These are phyloP conservation scores for Alternaria metachromatica DNA, from an alignment of 2,329 filamentous ascomycete species.

Conservation along the genomic window DNA sequence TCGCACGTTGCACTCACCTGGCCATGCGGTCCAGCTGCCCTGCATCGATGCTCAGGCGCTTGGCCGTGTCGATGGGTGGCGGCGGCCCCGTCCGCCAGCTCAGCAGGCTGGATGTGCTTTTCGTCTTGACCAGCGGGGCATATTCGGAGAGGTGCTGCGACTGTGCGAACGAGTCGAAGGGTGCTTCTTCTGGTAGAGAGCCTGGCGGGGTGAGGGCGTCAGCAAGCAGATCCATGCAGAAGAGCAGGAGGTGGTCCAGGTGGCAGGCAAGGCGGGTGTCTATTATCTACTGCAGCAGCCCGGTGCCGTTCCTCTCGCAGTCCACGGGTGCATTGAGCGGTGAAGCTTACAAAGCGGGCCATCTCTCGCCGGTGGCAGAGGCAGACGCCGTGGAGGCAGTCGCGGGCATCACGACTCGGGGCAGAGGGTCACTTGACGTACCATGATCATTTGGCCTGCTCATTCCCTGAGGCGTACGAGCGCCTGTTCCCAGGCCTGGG, in stretches of 20 bases:
- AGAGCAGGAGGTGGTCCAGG: background rate
- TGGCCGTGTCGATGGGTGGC: slow-evolving; percentile 62
- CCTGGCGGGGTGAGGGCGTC: slow-evolving; percentile 38
- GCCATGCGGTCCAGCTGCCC: slow-evolving; percentile 71
- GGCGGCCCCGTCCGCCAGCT: slow-evolving; percentile 39
- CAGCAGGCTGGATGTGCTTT: slow-evolving; percentile 58
- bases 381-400: background rate
- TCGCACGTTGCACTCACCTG: slow-evolving; percentile 64
- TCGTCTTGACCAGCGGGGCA: slow-evolving; percentile 55
- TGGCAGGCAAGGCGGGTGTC: background rate
- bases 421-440: slow-evolving; percentile 31
- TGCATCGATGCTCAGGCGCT: slow-evolving; percentile 79
- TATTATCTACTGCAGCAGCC: background rate
- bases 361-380: background rate
- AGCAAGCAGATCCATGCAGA: slow-evolving; percentile 33
- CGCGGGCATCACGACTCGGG: background rate
- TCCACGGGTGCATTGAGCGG: slow-evolving; percentile 2
- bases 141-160: slow-evolving; percentile 35
- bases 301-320: slow-evolving; percentile 1
- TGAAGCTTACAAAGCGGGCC: slow-evolving; percentile 5
- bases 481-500: slow-evolving; percentile 34
- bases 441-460: slow-evolving; percentile 51
- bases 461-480: slow-evolving; percentile 45
- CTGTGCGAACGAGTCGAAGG: slow-evolving; percentile 27
- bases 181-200: slow-evolving; percentile 43